Percentiles rank a stretch among this genome's conserved stretches.
Conservation (phyloP, 78 protist genomes). For the Tieghemostelium lacteum region DNA sequence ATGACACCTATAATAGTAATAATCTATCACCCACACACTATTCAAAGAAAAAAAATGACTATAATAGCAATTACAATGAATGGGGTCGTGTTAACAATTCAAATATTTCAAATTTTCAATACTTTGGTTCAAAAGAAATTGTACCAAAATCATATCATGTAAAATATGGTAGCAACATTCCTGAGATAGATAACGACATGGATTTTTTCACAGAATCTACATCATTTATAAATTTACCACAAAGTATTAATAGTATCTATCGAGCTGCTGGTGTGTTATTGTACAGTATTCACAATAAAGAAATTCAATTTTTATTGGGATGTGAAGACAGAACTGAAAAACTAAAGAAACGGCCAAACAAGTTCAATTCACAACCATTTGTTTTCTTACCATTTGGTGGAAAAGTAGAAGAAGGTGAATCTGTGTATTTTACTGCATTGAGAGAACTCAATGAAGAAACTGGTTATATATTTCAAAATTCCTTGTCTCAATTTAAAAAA, state of each 20-base stretch:
- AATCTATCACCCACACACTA: no score
- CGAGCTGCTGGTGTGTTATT: constrained; percentile 50
- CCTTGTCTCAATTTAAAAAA: not conserved
- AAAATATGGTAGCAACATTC: constrained; percentile 37
- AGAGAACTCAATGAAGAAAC: constrained; percentile 61
- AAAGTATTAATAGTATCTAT: constrained; percentile 18
- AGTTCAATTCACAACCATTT: not conserved
- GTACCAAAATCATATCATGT: constrained; percentile 11
- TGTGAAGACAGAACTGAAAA: constrained; percentile 43
- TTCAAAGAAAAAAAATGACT: no score
- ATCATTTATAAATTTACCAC: constrained; percentile 18
- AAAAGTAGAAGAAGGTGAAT: constrained; percentile 28
- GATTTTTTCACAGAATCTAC: not conserved
- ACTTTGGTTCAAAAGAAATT: not conserved
- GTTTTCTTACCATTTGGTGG: constrained; percentile 62
- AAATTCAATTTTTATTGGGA: constrained; percentile 30
- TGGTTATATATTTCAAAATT: not conserved
- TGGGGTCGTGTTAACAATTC: no score
- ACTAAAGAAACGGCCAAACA: not conserved
- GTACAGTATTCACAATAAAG: not conserved
- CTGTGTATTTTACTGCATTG: not conserved
- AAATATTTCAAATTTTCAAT: no score
- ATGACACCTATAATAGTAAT: no score
- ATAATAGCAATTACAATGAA: no score
- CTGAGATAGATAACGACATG: not conserved